phyloP scores from a whole-genome alignment of 768 basidiomycete species.

The Clathrus columnatus region DNA sequence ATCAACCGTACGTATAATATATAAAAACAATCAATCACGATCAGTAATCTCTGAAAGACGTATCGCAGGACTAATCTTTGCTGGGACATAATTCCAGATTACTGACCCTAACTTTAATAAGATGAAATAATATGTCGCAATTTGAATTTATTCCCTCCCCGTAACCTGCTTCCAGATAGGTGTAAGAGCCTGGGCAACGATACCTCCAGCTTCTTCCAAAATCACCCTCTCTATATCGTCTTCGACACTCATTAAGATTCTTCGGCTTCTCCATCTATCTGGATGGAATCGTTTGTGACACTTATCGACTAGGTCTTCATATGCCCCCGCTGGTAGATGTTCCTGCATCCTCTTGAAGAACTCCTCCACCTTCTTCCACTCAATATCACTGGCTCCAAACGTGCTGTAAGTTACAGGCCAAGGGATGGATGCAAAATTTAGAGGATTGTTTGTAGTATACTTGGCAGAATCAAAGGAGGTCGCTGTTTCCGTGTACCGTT shows the following conservation, averaged over 20 bases:
- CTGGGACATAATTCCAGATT: neutral
- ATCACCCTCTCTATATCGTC: conserved; percentile 51
- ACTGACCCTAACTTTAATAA: neutral
- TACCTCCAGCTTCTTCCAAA: conserved; percentile 62
- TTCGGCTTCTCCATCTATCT: conserved; percentile 67
- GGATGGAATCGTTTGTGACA: conserved; percentile 73
- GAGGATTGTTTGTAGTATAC: conserved; percentile 38
- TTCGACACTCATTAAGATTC: conserved; percentile 46
- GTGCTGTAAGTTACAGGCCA: conserved; percentile 60
- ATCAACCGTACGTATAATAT: too few relatives aligned
- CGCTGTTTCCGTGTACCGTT: conserved; percentile 52
- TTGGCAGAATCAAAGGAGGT: conserved; percentile 56
- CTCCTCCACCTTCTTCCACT: conserved; percentile 59
- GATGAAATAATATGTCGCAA: neutral
- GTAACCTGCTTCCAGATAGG: conserved; percentile 41
- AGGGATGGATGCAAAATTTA: conserved; percentile 57
- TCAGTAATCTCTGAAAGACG: too few relatives aligned
- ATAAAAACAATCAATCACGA: too few relatives aligned
- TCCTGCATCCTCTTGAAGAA: conserved; percentile 52
- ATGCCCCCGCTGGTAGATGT: conserved; percentile 57
- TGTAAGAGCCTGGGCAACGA: conserved; percentile 65
- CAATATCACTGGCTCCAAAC: conserved; percentile 55
- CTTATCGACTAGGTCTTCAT: conserved; percentile 55
- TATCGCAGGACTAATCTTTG: too few relatives aligned
- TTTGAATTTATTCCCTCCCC: neutral